A percentile compares a stretch with the other conserved stretches of the same genome.
phyloP scores from a whole-genome alignment of 2,329 filamentous ascomycete species.

The Colletotrichum gloeosporioides region DNA sequence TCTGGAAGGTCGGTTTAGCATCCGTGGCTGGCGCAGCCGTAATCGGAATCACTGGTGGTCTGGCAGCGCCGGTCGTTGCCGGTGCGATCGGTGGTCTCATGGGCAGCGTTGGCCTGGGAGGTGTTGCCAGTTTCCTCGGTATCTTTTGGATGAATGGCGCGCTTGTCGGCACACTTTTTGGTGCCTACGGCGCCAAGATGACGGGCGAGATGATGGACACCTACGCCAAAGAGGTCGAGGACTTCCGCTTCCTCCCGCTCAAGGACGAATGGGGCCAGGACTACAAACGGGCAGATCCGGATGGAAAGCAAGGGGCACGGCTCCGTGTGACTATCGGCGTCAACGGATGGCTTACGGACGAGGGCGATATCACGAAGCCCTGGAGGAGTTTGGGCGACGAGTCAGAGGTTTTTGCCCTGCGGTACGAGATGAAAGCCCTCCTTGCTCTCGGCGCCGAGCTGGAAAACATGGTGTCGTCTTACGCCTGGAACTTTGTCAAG shows the following conservation, averaged over 20 bases:
- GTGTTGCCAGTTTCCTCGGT: conserved; percentile 84
- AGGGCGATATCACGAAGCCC: conserved; percentile 77
- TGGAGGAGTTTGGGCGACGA: conserved; percentile 78
- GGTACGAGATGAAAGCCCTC: conserved; percentile 82
- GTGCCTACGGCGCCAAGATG: conserved; percentile 84
- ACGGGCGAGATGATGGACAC: conserved; percentile 84
- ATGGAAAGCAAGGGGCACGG: conserved; percentile 47
- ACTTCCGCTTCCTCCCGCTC: conserved; percentile 80
- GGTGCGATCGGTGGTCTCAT: conserved; percentile 85
- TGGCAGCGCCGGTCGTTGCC: conserved; percentile 88
- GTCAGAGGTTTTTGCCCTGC: conserved; percentile 82
- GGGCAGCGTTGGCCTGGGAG: conserved; percentile 83
- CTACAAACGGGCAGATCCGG: conserved; percentile 27
- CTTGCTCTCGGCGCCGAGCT: conserved; percentile 79
- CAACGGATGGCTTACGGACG: conserved; percentile 82
- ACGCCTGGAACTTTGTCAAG: conserved; percentile 78
- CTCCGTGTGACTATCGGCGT: conserved; percentile 85
- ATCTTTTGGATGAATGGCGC: conserved; percentile 86
- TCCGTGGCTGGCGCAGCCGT: conserved; percentile 87
- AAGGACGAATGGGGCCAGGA: conserved; percentile 47
- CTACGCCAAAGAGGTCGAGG: conserved; percentile 86
- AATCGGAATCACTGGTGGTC: conserved; percentile 88
- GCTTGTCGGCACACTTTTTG: conserved; percentile 85
- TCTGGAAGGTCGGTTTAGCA: conserved; percentile 91
- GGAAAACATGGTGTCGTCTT: conserved; percentile 72